phyloP scores from a whole-genome alignment of 2,329 filamentous ascomycete genomes.

The Dothideomycetidae sp. region DNA sequence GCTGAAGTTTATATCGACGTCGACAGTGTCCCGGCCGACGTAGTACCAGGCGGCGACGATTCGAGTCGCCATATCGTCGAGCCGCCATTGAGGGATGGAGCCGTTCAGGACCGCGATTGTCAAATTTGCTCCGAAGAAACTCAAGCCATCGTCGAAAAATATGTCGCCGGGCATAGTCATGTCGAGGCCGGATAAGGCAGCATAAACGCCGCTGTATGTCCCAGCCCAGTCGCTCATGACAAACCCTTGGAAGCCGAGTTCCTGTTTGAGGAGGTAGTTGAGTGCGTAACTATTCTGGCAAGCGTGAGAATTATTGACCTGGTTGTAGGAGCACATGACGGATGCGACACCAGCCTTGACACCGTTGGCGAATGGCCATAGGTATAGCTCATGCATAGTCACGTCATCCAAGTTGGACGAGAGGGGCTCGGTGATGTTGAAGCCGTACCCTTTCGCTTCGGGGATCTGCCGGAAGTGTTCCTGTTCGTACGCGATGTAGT shows the following conservation, averaged over 20 bases:
- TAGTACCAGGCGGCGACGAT: conserved; percentile 56
- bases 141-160: conserved; percentile 54
- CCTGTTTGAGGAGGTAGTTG: conserved; percentile 63
- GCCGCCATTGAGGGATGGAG: conserved; percentile 66
- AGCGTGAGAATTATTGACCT: conserved; percentile 64
- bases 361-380: conserved; percentile 43
- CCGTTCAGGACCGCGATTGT: conserved; percentile 81
- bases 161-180: conserved; percentile 87
- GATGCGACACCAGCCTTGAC: conserved; percentile 35
- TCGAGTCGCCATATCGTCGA: conserved; percentile 85
- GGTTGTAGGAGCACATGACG: conserved; percentile 53
- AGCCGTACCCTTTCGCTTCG: conserved; percentile 34
- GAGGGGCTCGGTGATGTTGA: conserved; percentile 46
- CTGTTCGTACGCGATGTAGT: conserved; percentile 62
- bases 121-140: conserved; percentile 76
- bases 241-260: conserved; percentile 70
- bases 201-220: conserved; percentile 53
- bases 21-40: conserved; percentile 42
- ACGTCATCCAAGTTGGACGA: conserved; percentile 50
- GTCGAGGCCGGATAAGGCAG: conserved; percentile 60
- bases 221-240: conserved; percentile 65
- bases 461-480: conserved; percentile 49
- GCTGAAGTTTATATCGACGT: conserved; percentile 58
- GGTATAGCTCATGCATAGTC: conserved; percentile 49
- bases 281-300: conserved; percentile 68